Evolutionary conservation across 2,329 filamentous ascomycete genomes (phyloP), one percentile per base, ranked within the genome.

Genomic region (Scolecobasidium constrictum): DNA sequence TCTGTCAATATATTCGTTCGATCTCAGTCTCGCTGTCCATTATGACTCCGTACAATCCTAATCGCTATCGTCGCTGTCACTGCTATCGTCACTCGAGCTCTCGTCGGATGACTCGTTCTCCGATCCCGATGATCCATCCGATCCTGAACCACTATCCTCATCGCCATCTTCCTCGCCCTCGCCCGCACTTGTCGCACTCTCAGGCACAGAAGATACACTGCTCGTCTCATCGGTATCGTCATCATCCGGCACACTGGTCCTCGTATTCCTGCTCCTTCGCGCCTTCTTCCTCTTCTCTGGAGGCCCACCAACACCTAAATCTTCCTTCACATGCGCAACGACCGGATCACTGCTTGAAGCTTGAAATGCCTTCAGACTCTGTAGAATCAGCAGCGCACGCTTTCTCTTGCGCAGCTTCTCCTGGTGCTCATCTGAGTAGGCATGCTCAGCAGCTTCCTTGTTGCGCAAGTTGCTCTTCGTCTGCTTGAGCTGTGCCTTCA

Each of bases 171-270:
- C 23, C 15, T 44, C 42, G 17, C 36, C 35, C 26, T 41, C 28
- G 9, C 43, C 46, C 19, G 35, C 39, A 28, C 12, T 35, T 35
- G 46, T 45, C 28, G 39, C 33, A 35, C 38, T 33, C 4, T 17
- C 20, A 12, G 33, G 42, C 38, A 39, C 33, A 38, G 17, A 35
- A 40, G 18, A 31, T 35, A 20, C 36, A 21, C 19, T 45, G 39
- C n/a, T 41, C 46, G 31, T 46, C 40, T 42, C 42, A n/a, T 47
- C 45, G 17, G 42, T 48, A 11, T 42, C 44, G 39, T 53, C 52
- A 41, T 52, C 51, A 16, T 45, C 44, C n/a, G 54, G 55, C 20
- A 57, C 52, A 3, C 57, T 52, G 2, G 58, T 61, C 35, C 57
- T 52, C 3, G 55, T 48, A 43, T 57, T 61, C 28, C 55, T 56